phyloP scores from a whole-genome alignment of 805 yeast species.

The Hanseniaspora valbyensis region DNA sequence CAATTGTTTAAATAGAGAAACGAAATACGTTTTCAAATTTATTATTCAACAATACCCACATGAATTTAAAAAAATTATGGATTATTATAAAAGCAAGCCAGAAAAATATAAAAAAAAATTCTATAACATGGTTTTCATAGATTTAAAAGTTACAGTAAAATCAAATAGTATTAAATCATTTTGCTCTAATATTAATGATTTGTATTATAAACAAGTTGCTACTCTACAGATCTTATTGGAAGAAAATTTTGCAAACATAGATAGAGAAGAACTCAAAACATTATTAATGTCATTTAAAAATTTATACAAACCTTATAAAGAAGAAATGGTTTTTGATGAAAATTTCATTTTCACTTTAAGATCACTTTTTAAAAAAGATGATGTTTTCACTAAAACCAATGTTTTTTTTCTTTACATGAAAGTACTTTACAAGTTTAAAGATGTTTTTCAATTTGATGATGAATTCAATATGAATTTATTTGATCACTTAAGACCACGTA shows the following conservation, averaged over 20 bases:
- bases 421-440: background rate
- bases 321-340: background rate
- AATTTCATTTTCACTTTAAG: conserved; percentile 5
- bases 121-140: background rate
- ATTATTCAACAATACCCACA: background rate
- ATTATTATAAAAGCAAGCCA: background rate
- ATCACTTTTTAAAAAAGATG: background rate
- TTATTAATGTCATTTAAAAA: background rate
- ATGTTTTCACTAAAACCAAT: background rate
- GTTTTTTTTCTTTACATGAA: background rate
- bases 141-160: background rate
- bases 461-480: background rate
- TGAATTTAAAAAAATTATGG: conserved; percentile 8
- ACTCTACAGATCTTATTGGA: background rate
- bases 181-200: background rate
- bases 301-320: background rate
- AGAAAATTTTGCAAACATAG: background rate
- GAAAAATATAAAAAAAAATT: background rate
- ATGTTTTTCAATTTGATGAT: background rate
- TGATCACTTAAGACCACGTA: background rate
- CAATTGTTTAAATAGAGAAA: background rate
- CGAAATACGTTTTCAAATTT: background rate
- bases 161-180: background rate
- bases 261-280: background rate
- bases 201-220: background rate